phyloP scores from a whole-genome alignment of 371 early-diverging fungal genomes.

The Actinomucor elegans region DNA sequence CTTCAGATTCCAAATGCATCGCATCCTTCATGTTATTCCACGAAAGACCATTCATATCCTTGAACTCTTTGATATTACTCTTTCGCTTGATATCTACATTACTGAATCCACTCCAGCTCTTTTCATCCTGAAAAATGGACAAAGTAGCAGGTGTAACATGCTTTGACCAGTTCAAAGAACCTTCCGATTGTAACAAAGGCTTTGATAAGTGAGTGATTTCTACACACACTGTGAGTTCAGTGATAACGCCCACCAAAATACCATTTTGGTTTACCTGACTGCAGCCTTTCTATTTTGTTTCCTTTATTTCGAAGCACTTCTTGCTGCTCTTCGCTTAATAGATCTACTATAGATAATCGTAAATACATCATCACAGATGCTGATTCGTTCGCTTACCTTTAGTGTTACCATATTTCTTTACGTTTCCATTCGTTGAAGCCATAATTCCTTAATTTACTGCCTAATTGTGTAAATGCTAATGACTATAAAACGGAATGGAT shows the following conservation, averaged over 20 bases:
- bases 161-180: slow-evolving; percentile 32
- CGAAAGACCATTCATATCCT: slow-evolving; percentile 7
- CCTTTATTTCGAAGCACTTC: slow-evolving; percentile 33
- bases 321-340: slow-evolving; percentile 48
- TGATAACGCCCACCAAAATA: too few relatives aligned
- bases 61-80: slow-evolving; percentile 20
- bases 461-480: too few relatives aligned
- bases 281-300: slow-evolving; percentile 40
- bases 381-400: slow-evolving; percentile 2
- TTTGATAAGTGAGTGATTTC: slow-evolving; percentile 38
- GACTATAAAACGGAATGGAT: not conserved
- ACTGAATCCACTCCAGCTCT: slow-evolving; percentile 32
- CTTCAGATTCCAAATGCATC: slow-evolving; percentile 21
- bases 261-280: slow-evolving; percentile 28
- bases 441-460: not conserved
- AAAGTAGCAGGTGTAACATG: slow-evolving; percentile 45
- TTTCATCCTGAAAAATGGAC: slow-evolving; percentile 43
- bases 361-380: not conserved
- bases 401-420: slow-evolving; percentile 13
- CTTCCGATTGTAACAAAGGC: slow-evolving; percentile 29
- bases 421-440: slow-evolving; percentile 10
- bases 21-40: slow-evolving; percentile 18
- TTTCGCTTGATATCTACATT: slow-evolving; percentile 1
- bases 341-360: slow-evolving; percentile 20
- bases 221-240: not conserved